Conservation (phyloP, 495 filamentous ascomycete genomes). For the Penicillium samsonianum region DNA sequence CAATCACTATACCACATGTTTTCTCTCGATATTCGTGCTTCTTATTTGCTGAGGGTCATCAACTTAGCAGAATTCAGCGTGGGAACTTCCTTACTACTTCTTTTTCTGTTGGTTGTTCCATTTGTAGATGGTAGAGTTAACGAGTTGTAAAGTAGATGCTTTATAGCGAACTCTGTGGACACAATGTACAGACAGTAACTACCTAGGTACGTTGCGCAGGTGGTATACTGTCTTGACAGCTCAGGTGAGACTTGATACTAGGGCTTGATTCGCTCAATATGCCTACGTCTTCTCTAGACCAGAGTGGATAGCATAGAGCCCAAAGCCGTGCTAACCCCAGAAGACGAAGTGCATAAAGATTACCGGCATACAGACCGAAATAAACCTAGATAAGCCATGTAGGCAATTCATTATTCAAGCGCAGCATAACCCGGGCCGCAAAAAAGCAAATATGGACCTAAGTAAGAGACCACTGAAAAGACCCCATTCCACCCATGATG, state of each 20-base stretch:
- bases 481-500: not conserved
- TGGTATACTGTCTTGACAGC: not conserved
- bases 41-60: slow-evolving; percentile 11
- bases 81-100: slow-evolving; percentile 5
- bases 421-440: not conserved
- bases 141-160: not conserved
- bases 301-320: not conserved
- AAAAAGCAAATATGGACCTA: not conserved
- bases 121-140: not conserved
- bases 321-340: too few relatives aligned
- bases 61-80: slow-evolving; percentile 18
- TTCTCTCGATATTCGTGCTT: slow-evolving; percentile 19
- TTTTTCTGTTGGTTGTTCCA: not conserved
- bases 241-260: too few relatives aligned
- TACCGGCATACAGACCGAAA: not conserved
- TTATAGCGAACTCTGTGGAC: not conserved
- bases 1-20: slow-evolving; percentile 37
- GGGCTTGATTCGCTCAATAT: not conserved
- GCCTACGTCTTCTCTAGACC: not conserved
- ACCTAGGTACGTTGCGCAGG: not conserved
- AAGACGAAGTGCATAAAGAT: too few relatives aligned
- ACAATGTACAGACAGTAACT: not conserved
- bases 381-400: not conserved
- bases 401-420: slow-evolving; percentile 10
- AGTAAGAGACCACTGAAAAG: not conserved